Percentiles rank a stretch among this genome's conserved stretches.
phyloP scores from a whole-genome alignment of 805 yeast genomes.

The Clavispora phyllophila region DNA sequence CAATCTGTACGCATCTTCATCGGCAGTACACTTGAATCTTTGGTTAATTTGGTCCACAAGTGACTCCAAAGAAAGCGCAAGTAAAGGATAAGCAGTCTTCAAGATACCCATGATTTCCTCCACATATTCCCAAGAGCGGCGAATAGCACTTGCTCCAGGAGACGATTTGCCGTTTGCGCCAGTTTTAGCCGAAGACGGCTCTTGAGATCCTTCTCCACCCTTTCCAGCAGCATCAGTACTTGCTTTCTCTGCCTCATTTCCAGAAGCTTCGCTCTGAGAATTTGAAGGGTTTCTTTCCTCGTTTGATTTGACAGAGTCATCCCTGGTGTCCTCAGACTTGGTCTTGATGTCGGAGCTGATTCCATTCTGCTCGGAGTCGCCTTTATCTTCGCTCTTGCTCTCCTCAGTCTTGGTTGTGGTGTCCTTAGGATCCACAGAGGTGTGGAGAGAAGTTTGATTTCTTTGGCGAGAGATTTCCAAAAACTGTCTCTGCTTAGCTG shows the following conservation, averaged over 20 bases:
- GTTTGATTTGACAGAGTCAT: neutral
- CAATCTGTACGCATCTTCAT: slow-evolving; percentile 92
- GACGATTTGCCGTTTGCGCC: neutral
- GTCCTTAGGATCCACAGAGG: slow-evolving; percentile 10
- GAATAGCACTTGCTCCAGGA: slow-evolving; percentile 16
- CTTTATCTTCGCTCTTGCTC: neutral
- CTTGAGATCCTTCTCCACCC: slow-evolving; percentile 2
- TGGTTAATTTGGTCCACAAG: slow-evolving; percentile 93
- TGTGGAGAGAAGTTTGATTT: slow-evolving; percentile 2
- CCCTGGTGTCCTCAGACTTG: neutral
- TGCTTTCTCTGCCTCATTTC: slow-evolving; percentile 1
- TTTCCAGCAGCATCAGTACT: neutral
- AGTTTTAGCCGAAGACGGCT: neutral
- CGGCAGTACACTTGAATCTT: slow-evolving; percentile 87
- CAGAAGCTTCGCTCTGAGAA: neutral
- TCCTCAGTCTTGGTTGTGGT: slow-evolving; percentile 2
- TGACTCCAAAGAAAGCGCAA: slow-evolving; percentile 90
- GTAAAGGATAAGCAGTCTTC: slow-evolving; percentile 92
- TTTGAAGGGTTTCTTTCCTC: neutral
- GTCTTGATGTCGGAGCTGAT: neutral
- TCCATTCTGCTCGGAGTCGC: neutral
- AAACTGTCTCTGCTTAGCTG: slow-evolving; percentile 78
- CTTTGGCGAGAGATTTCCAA: slow-evolving; percentile 26
- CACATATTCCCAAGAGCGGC: slow-evolving; percentile 91
- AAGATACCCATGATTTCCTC: slow-evolving; percentile 89